A percentile compares a stretch with the other conserved stretches of the same genome.
These are phyloP conservation scores for Williopsis jadinii DNA, from an alignment of 1,139 yeast genomes.

Conservation along the genomic window DNA sequence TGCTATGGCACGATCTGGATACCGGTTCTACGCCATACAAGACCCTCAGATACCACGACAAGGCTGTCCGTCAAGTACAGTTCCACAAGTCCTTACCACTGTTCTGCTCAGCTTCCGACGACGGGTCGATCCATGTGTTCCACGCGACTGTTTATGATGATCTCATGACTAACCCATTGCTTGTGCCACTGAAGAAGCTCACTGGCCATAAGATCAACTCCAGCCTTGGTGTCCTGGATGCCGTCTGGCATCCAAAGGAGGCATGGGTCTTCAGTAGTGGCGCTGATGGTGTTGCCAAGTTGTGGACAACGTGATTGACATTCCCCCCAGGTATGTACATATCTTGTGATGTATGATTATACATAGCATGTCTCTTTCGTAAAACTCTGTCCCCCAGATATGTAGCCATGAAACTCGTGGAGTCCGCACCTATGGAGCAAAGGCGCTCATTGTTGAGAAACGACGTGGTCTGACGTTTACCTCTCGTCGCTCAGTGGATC, in stretches of 20 bases:
- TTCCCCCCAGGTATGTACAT: no score
- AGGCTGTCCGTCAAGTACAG: slow-evolving; percentile 83
- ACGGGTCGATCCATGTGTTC: slow-evolving; percentile 88
- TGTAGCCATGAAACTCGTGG: no score
- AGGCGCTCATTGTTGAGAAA: no score
- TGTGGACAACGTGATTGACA: slow-evolving; percentile 78
- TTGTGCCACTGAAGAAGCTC: slow-evolving; percentile 92
- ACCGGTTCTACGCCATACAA: slow-evolving; percentile 87
- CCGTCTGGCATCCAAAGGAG: slow-evolving; percentile 96
- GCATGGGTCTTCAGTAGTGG: slow-evolving; percentile 99
- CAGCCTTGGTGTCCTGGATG: slow-evolving; percentile 83
- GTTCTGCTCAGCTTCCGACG: slow-evolving; percentile 96
- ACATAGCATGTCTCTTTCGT: no score
- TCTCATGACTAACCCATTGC: slow-evolving; percentile 87
- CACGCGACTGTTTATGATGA: slow-evolving; percentile 97
- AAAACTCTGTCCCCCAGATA: no score
- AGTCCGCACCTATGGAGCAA: no score
- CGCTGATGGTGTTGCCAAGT: slow-evolving; percentile 92
- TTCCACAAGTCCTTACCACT: slow-evolving; percentile 87
- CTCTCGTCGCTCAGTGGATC: no score
- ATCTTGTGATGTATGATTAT: no score
- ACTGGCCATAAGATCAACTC: slow-evolving; percentile 82
- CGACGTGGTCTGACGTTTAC: no score
- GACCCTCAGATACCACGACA: slow-evolving; percentile 88
- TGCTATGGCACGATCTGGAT: slow-evolving; percentile 96